Percentiles rank a stretch among this genome's conserved stretches.
phyloP scores from a whole-genome alignment of 345 rosid genomes.

The Rubroshorea leprosula region DNA sequence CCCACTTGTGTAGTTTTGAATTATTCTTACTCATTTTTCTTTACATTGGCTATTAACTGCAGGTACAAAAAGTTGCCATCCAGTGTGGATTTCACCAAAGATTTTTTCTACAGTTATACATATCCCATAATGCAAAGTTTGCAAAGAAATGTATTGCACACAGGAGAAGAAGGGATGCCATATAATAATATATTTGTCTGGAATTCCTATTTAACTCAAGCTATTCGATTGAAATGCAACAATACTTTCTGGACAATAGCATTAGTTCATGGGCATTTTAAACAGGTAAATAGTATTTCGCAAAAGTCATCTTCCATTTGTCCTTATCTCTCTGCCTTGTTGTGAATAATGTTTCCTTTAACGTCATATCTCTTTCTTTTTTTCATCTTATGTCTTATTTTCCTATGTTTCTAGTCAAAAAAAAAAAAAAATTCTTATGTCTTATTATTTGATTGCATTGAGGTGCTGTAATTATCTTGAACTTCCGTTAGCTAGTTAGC shows the following conservation, averaged over 20 bases:
- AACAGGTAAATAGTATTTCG: constrained; percentile 52
- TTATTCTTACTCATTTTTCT: not conserved
- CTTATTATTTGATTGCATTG: not conserved
- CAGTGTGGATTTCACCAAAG: constrained; percentile 96
- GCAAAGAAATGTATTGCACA: constrained; percentile 70
- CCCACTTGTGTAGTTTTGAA: constrained; percentile 9
- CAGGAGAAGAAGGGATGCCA: constrained; percentile 66
- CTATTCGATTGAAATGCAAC: constrained; percentile 78
- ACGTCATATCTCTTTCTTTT: not conserved
- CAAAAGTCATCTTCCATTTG: not conserved
- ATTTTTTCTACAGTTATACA: constrained; percentile 92
- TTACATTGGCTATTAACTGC: constrained; percentile 23
- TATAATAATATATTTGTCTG: constrained; percentile 88
- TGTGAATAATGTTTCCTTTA: not conserved
- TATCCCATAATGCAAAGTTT: constrained; percentile 96
- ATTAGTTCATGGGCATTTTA: constrained; percentile 92
- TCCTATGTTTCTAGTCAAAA: too few species aligned
- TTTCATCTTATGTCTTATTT: not conserved
- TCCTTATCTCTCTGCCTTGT: not conserved
- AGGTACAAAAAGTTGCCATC: constrained; percentile 96
- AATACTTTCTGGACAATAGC: constrained; percentile 90
- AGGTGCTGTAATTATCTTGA: not conserved
- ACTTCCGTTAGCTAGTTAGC: not conserved
- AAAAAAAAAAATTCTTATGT: too few species aligned
- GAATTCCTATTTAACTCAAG: constrained; percentile 71